These are phyloP conservation scores for Pseudogymnoascus sp. DNA, from an alignment of 2,329 filamentous ascomycete species.

Conservation along the genomic window DNA sequence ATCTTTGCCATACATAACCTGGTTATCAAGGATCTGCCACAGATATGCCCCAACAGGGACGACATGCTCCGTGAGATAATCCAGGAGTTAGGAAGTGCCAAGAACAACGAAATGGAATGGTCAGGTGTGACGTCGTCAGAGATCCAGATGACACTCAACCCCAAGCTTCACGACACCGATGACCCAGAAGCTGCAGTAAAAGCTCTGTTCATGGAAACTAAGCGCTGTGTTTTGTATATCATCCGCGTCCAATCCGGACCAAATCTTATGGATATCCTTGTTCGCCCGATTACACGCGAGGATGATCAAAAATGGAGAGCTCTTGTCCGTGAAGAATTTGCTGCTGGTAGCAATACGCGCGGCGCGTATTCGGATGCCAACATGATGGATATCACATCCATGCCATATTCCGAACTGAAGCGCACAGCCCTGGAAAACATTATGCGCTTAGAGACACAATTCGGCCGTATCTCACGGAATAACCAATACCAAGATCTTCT, in stretches of 20 bases:
- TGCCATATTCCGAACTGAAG: slow-evolving; percentile 89
- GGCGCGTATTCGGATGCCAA: slow-evolving; percentile 87
- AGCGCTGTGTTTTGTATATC: slow-evolving; percentile 93
- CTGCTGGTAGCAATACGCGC: slow-evolving; percentile 55
- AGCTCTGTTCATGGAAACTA: slow-evolving; percentile 94
- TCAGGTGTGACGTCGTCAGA: slow-evolving; percentile 71
- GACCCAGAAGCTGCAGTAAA: slow-evolving; percentile 91
- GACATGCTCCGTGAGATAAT: slow-evolving; percentile 87
- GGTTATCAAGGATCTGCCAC: slow-evolving; percentile 66
- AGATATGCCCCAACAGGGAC: slow-evolving; percentile 70
- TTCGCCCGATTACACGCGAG: slow-evolving; percentile 77
- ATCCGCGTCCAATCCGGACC: slow-evolving; percentile 88
- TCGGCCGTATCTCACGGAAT: slow-evolving; percentile 73
- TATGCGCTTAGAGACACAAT: slow-evolving; percentile 67
- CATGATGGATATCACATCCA: slow-evolving; percentile 78
- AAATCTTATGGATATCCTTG: slow-evolving; percentile 90
- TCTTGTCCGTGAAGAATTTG: slow-evolving; percentile 74
- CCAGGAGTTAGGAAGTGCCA: slow-evolving; percentile 87
- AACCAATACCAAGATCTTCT: slow-evolving; percentile 98
- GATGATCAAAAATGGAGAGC: slow-evolving; percentile 83
- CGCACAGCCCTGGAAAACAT: slow-evolving; percentile 90
- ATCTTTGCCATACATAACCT: slow-evolving; percentile 94
- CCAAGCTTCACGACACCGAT: slow-evolving; percentile 80
- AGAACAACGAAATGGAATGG: slow-evolving; percentile 93
- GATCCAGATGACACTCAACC: slow-evolving; percentile 82